Evolutionary conservation across 2,329 filamentous ascomycete species (phyloP).

Genomic region (Aspergillus intermedius): DNA sequence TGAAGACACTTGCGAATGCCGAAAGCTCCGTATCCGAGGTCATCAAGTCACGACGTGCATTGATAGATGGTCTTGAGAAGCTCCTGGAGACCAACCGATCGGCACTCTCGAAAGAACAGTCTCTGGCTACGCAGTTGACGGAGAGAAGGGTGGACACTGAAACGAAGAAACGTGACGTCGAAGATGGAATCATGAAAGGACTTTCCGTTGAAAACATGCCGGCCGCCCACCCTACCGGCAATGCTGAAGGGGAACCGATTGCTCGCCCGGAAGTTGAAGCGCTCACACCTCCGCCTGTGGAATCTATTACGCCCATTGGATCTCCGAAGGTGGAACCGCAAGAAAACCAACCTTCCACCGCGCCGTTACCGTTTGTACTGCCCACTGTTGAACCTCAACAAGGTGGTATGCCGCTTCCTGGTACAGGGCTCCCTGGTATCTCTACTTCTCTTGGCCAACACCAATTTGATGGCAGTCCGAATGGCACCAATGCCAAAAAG

Average conservation of each 20-base stretch:
- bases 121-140: conserved; percentile 56
- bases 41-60: conserved; percentile 72
- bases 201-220: conserved; percentile 57
- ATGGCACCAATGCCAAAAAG: conserved; percentile 38
- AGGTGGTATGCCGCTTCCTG: conserved; percentile 12
- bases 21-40: conserved; percentile 84
- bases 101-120: conserved; percentile 64
- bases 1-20: conserved; percentile 80
- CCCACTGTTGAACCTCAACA: conserved; percentile 14
- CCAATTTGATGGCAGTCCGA: conserved; percentile 17
- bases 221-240: conserved; percentile 37
- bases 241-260: conserved; percentile 22
- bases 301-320: conserved; percentile 47
- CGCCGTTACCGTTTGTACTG: conserved; percentile 11
- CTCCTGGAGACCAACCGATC: conserved; percentile 67
- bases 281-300: conserved; percentile 70
- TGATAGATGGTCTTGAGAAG: conserved; percentile 76
- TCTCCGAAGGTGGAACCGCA: conserved; percentile 37
- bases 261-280: conserved; percentile 75
- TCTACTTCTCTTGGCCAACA: conserved; percentile 15
- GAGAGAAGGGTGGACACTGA: conserved; percentile 68
- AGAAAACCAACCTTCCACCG: conserved; percentile 15
- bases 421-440: conserved; percentile 11
- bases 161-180: conserved; percentile 77
- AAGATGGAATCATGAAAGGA: conserved; percentile 82